Conservation (phyloP, 306 rosid species). For the Castanopsis chinensis region DNA sequence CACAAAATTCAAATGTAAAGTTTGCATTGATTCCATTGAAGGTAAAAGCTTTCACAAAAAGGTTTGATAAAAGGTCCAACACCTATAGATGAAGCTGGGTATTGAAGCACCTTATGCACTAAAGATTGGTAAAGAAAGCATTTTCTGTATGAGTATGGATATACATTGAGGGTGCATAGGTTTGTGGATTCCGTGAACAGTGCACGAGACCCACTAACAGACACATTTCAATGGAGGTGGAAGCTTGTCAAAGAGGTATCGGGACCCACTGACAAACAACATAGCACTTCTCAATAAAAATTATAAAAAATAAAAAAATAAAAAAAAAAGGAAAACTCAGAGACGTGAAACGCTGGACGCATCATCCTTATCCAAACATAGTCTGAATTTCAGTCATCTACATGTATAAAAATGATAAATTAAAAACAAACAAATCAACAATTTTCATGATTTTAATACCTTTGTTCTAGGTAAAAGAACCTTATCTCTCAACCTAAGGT, state of each 20-base stretch:
- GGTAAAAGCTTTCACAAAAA: neutral
- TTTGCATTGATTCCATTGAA: neutral
- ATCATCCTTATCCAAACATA: no score
- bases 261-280: no score
- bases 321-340: no score
- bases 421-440: neutral
- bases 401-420: neutral
- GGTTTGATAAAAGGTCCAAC: neutral
- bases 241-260: no score
- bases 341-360: no score
- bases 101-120: no score
- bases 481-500: neutral
- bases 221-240: no score
- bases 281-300: no score
- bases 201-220: no score
- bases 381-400: neutral
- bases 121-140: no score
- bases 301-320: no score
- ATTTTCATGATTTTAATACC: neutral
- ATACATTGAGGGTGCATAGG: neutral
- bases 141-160: neutral
- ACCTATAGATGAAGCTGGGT: neutral
- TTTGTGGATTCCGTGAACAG: no score
- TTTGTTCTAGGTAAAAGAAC: neutral
- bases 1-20: neutral